These are phyloP conservation scores for Choiromyces venosus DNA, from an alignment of 495 filamentous ascomycete genomes.

Conservation along the genomic window DNA sequence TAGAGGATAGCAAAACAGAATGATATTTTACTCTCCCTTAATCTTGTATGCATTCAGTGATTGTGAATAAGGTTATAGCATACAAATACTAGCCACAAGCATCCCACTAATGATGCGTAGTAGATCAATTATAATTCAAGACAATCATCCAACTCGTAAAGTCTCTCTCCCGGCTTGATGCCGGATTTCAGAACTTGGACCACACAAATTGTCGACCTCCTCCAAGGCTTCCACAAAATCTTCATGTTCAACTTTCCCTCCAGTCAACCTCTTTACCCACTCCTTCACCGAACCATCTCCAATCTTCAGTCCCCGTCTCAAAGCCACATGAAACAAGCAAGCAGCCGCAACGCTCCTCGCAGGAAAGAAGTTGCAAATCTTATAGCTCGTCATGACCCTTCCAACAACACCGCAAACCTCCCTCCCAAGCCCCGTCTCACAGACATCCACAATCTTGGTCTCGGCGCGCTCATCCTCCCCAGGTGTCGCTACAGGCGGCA, in stretches of 20 bases:
- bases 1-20: neutral
- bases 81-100: neutral
- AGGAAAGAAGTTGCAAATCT: conserved; percentile 45
- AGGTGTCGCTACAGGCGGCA: conserved; percentile 38
- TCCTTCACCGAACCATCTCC: conserved; percentile 8
- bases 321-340: conserved; percentile 41
- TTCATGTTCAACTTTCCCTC: conserved; percentile 44
- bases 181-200: neutral
- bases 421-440: conserved; percentile 44
- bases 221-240: conserved; percentile 46
- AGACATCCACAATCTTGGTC: conserved; percentile 43
- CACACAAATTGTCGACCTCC: conserved; percentile 24
- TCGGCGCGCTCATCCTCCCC: conserved; percentile 44
- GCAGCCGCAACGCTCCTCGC: conserved; percentile 45
- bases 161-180: neutral
- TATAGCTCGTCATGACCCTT: conserved; percentile 42
- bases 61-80: neutral
- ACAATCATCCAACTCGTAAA: neutral
- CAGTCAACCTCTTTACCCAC: conserved; percentile 43
- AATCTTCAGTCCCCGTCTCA: conserved; percentile 35
- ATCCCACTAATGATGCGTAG: neutral
- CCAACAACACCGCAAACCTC: conserved; percentile 41
- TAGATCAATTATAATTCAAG: neutral
- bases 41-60: neutral
- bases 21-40: neutral